Conservation (phyloP, 116 monocot genomes). For the Dioscorea cayenensis region DNA sequence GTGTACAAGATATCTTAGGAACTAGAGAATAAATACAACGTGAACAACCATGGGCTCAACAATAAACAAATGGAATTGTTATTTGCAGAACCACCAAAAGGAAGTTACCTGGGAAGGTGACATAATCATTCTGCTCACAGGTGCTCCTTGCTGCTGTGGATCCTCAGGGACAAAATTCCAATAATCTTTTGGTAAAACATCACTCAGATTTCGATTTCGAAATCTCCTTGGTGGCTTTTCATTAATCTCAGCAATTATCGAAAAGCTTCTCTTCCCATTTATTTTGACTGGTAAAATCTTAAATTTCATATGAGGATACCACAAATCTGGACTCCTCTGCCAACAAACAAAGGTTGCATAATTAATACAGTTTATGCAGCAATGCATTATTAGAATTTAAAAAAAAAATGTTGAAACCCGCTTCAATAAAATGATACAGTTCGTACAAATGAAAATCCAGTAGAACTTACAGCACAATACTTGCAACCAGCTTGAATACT, state of each 20-base stretch:
- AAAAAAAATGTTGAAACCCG: conserved; percentile 1
- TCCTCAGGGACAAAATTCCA: conserved; percentile 66
- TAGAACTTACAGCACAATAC: conserved; percentile 68
- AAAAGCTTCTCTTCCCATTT: conserved; percentile 25
- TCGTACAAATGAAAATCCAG: not conserved
- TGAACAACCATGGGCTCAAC: too few species aligned
- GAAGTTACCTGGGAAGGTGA: conserved; percentile 68
- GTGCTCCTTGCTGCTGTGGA: conserved; percentile 13
- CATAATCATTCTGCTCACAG: conserved; percentile 25
- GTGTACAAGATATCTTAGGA: too few species aligned
- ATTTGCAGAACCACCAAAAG: not conserved
- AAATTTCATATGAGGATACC: conserved; percentile 73
- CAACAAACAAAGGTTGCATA: conserved; percentile 3
- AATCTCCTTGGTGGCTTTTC: conserved; percentile 46
- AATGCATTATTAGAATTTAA: not conserved
- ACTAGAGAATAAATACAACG: too few species aligned
- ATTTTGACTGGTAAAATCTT: conserved; percentile 39
- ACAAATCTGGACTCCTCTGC: conserved; percentile 30
- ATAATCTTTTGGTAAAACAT: conserved; percentile 61
- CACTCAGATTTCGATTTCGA: conserved; percentile 23
- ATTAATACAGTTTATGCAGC: not conserved
- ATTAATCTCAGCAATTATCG: conserved; percentile 50
- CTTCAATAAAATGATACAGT: not conserved
- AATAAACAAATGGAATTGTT: too few species aligned
- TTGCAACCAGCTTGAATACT: conserved; percentile 47